Conservation (phyloP, 441 rosid species). For the Biscutella laevigata region DNA sequence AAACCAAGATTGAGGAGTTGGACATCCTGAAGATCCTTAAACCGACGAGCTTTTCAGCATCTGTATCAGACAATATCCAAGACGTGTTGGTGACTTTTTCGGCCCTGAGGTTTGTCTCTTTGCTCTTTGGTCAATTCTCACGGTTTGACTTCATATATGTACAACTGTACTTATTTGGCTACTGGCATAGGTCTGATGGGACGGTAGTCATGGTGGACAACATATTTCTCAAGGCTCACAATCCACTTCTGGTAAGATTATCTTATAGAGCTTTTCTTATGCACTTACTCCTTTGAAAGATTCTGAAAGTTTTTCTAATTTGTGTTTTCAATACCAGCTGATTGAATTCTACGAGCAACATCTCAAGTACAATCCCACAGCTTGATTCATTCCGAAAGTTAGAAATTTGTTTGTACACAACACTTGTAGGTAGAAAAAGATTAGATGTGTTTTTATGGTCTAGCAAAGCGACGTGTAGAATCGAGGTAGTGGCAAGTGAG, state of each 20-base stretch:
- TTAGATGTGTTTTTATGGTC: conserved; percentile 8
- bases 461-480: conserved; percentile 17
- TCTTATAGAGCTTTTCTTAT: not conserved
- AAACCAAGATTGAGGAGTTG: conserved; percentile 32
- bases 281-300: not conserved
- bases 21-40: conserved; percentile 55
- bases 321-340: conserved; percentile 39
- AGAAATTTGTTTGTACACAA: conserved; percentile 26
- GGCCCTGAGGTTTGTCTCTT: conserved; percentile 68
- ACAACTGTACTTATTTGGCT: not conserved
- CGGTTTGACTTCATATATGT: not conserved
- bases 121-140: conserved; percentile 3
- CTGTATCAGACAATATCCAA: conserved; percentile 47
- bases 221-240: conserved; percentile 68
- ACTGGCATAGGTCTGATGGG: conserved; percentile 66
- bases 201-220: conserved; percentile 80
- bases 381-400: conserved; percentile 29
- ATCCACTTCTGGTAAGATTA: conserved; percentile 75
- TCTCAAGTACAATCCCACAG: conserved; percentile 60
- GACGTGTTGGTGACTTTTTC: conserved; percentile 63
- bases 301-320: conserved; percentile 1
- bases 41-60: conserved; percentile 61
- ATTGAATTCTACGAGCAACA: conserved; percentile 88
- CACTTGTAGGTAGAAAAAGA: conserved; percentile 22
- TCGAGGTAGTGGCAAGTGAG: conserved; percentile 17